Evolutionary conservation across 2,329 filamentous ascomycete genomes (phyloP).

Genomic region (Colletotrichum tropicale): DNA sequence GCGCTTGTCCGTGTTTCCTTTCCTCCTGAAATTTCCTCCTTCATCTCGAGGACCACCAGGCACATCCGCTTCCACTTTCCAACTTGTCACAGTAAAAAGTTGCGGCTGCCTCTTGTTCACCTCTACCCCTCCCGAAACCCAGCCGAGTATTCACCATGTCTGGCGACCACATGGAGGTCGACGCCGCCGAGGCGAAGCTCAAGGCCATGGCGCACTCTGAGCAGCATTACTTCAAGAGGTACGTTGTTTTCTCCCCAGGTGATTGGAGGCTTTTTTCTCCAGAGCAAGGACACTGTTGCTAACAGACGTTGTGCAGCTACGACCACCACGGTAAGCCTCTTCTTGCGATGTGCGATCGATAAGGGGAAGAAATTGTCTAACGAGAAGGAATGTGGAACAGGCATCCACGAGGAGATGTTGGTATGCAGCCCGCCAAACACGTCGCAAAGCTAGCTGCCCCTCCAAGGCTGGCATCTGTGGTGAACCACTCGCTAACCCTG

Average conservation of each 20-base stretch:
- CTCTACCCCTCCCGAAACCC: background rate
- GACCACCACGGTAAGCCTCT: conserved; percentile 87
- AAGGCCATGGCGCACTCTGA: conserved; percentile 88
- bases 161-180: conserved; percentile 62
- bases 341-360: background rate
- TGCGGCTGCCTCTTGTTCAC: background rate
- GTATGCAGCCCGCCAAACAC: conserved; percentile 57
- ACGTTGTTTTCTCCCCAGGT: conserved; percentile 24
- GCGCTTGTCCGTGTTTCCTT: conserved; percentile 8
- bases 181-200: conserved; percentile 66
- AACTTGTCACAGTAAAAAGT: background rate
- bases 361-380: conserved; percentile 14
- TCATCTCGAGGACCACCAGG: background rate
- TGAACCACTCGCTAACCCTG: background rate
- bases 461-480: background rate
- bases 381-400: conserved; percentile 44
- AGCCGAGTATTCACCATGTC: conserved; percentile 35
- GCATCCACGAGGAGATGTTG: conserved; percentile 98
- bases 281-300: conserved; percentile 8
- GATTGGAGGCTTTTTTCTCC: background rate
- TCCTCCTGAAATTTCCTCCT: conserved; percentile 7
- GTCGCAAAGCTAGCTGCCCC: conserved; percentile 5
- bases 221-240: conserved; percentile 99
- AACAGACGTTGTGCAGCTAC: conserved; percentile 65
- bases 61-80: background rate